Evolutionary conservation across 2,329 filamentous ascomycete genomes (phyloP), one percentile per base, ranked within the genome.

Genomic region (Aspergillus sp.): DNA sequence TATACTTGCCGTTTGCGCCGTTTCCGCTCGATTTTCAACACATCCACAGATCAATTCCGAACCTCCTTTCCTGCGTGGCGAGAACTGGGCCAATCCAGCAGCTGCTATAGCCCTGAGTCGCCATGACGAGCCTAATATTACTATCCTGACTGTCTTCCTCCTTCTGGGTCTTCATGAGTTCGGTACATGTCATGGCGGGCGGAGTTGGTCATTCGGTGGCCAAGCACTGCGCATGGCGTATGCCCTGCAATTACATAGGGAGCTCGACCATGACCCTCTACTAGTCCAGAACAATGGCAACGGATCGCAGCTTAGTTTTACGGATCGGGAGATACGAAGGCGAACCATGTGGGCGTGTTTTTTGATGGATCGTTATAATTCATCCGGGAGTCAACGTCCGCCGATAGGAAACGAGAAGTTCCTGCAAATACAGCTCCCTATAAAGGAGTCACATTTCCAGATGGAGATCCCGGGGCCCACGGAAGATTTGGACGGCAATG

Each of bases 301-400:
- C 39, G 81, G 84, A 11, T 83, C 84, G 2, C 86, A 89, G 63
- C 83, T 95, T 55, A 96, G 92, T 72, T 95, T 95, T 67, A 92
- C 93, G 15, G 95, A 98, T 74, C 89, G 92, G 27, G 95, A 99
- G 74, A 97, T 98, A 57, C 86, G 95, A 62, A 83, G 95, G 66
- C 86, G 95, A 59, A 95, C 92, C 2, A 98, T 99, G 94, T 99
- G 95, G 95, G 91, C 93, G 11, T 98, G 94, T 73, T 96, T 96
- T 71, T 77, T 97, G 59, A 97, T 98, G 93, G 95, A 99, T 73
- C 88, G 94, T 0, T 97, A 97, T 81, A 97, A 96, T 76, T 97
- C 94, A 0, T 97, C 93, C 1, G 94, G 95, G 2, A 96, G 92
- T 2, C 93, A 97, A 70, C 85, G 94, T 39, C 95, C 95, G 19